Evolutionary conservation across 148 eudicot species (phyloP), one percentile per base, ranked within the genome.

Genomic region (Camellia japonica): DNA sequence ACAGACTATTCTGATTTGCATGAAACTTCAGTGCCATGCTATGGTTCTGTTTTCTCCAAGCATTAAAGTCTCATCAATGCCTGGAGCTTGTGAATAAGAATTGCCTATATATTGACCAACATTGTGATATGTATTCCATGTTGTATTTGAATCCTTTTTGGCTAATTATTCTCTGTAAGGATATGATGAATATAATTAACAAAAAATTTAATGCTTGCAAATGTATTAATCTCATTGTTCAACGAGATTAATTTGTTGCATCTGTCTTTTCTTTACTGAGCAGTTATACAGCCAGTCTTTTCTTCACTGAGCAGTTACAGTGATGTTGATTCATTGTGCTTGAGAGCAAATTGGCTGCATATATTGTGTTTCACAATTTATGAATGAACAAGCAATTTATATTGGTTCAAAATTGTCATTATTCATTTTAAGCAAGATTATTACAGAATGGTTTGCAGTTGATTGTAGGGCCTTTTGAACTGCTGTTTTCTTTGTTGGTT

Each of bases 1-100:
- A 5, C 67, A 16, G 46, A 75, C 43, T 42, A 19, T 61, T 5
- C 47, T 38, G 64, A 6, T 47, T 8, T 61, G 47, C 2, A 16
- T 51, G 62, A 71, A 74, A 52, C 56, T 66, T 46, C 62, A 6
- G 18, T 42, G 41, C 19, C 11, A 11, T 1, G 42, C 41, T 63
- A 62, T 60, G 70, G 3, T 69, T 80, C 55, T 69, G 67, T 66
- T 81, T 54, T 67, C 74, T 67, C 73, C 4, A 52, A 71, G 81
- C 2, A 62, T 64, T 20, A 4, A 42, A 38, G 69, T 16, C 73
- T 62, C 64, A 9, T 15, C 19, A 52, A 30, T 49, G 5, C 30
- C 0, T 47, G 76, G 69, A 68, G 71, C 51, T 47, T 74, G 52
- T 68, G 16, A n/a, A 14, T 30, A 62, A 4, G 3, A 23, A 44